Conservation (phyloP, 208 protist genomes). For the Crithidia expoeki region DNA sequence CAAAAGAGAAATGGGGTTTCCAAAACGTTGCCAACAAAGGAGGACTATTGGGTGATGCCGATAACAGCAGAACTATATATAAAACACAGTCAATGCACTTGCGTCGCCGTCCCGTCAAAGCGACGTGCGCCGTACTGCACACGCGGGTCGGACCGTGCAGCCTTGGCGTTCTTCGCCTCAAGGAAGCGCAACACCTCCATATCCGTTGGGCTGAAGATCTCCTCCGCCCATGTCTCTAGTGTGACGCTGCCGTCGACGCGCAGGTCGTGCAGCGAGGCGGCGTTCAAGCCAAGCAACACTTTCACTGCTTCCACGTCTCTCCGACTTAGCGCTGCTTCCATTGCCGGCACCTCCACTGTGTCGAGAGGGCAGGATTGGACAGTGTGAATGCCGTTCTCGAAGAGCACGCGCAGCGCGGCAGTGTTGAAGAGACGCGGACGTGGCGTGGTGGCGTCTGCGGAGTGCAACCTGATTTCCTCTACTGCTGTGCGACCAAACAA, state of each 20-base stretch:
- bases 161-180: conserved; percentile 34
- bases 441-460: background rate
- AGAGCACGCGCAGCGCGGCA: conserved; percentile 42
- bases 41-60: too few species aligned
- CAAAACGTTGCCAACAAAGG: too few species aligned
- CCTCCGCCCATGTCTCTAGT: conserved; percentile 42
- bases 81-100: background rate
- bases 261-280: conserved; percentile 50
- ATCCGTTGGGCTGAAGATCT: conserved; percentile 42
- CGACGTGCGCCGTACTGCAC: conserved; percentile 57
- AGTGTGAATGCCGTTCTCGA: conserved; percentile 50
- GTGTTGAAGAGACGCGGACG: conserved; percentile 20
- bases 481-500: conserved; percentile 41
- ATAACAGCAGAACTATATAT: too few species aligned
- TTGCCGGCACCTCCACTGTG: conserved; percentile 43
- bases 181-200: conserved; percentile 35
- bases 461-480: too few species aligned
- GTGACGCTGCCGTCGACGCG: conserved; percentile 46
- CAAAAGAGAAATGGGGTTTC: background rate
- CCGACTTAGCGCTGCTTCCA: conserved; percentile 62
- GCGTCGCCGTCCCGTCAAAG: conserved; percentile 17
- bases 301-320: conserved; percentile 41
- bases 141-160: conserved; percentile 41
- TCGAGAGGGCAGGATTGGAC: conserved; percentile 60
- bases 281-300: conserved; percentile 59